Evolutionary conservation across 768 basidiomycete species (phyloP), one percentile per base, ranked within the genome.

Genomic region (Boletus coccyginus): DNA sequence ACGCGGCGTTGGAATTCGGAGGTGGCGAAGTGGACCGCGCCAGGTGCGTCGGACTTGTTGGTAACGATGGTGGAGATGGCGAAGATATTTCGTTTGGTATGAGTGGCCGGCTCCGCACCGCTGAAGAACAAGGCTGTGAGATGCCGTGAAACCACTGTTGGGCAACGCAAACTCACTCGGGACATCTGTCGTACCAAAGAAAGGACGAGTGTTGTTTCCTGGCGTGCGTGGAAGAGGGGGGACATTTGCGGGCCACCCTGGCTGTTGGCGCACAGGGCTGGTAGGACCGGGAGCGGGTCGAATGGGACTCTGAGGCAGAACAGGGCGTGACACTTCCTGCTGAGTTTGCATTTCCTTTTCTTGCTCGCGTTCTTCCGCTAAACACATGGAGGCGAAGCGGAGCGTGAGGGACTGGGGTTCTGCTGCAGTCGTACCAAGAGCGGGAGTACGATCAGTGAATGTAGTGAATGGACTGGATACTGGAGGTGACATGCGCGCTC

Each of bases 211-310:
- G 35, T 49, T 10, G 44, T 35, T 58, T 42, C 61, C 60, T 31
- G 69, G 67, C 32, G 62, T 53, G 11, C 62, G 70, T 31, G 71
- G 71, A 46, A 70, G 67, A 42, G 67, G 71, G 11, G 71, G 65
- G 10, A 71, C 43, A 35, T 63, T 70, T 29, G 57, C 17, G 11
- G 58, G 62, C 64, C 66, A 66, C 5, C 32, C 59, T 9, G 60
- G 66, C 5, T 53, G 66, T 57, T 59, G 59, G 52, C 57, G 67
- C 7, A 56, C 50, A 50, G 55, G 57, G 29, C 58, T 66, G 19
- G 52, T 38, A 33, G 59, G 56, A 32, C 50, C 46, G 42, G 50
- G 32, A 24, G 43, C 42, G 7, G 42, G 38, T 38, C 57, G 59
- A n/a, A 38, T 41, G 46, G 59, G 62, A 40, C 57, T 63, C 49